phyloP scores from a whole-genome alignment of 768 basidiomycete genomes.

The Trametes cingulata region DNA sequence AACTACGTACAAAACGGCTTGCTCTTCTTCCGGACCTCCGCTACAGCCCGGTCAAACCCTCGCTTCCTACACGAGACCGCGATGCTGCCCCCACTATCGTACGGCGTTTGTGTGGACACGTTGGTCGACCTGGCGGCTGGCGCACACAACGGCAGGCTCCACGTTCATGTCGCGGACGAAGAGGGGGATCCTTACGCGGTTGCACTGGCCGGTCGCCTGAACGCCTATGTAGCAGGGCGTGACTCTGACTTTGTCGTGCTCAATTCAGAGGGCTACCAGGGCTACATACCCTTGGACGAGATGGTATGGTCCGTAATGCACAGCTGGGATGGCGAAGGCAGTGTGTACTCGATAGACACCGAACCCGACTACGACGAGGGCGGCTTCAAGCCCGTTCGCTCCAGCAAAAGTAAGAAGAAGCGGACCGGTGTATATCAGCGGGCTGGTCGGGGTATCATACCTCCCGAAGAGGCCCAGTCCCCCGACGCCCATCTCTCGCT shows the following conservation, averaged over 20 bases:
- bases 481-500: slow-evolving; percentile 45
- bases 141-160: slow-evolving; percentile 32
- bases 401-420: slow-evolving; percentile 53
- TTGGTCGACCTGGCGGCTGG: slow-evolving; percentile 37
- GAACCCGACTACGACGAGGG: slow-evolving; percentile 42
- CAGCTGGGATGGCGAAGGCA: slow-evolving; percentile 6
- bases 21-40: slow-evolving; percentile 82
- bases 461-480: slow-evolving; percentile 41
- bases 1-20: slow-evolving; percentile 60
- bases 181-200: slow-evolving; percentile 87
- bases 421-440: slow-evolving; percentile 14
- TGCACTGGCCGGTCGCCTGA: slow-evolving; percentile 72
- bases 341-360: slow-evolving; percentile 21
- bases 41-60: slow-evolving; percentile 57
- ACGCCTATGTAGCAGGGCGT: slow-evolving; percentile 72
- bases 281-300: slow-evolving; percentile 76
- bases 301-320: slow-evolving; percentile 58
- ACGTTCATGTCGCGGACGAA: slow-evolving; percentile 74
- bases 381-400: slow-evolving; percentile 62
- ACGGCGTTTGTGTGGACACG: slow-evolving; percentile 57
- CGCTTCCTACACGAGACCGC: slow-evolving; percentile 73
- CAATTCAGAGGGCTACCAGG: slow-evolving; percentile 72
- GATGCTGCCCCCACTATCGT: slow-evolving; percentile 70
- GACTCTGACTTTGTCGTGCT: slow-evolving; percentile 86
- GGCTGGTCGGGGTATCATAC: slow-evolving; percentile 44